These are phyloP conservation scores for Phytophthora boehmeriae DNA, from an alignment of 352 stramenopile species.

Conservation along the genomic window DNA sequence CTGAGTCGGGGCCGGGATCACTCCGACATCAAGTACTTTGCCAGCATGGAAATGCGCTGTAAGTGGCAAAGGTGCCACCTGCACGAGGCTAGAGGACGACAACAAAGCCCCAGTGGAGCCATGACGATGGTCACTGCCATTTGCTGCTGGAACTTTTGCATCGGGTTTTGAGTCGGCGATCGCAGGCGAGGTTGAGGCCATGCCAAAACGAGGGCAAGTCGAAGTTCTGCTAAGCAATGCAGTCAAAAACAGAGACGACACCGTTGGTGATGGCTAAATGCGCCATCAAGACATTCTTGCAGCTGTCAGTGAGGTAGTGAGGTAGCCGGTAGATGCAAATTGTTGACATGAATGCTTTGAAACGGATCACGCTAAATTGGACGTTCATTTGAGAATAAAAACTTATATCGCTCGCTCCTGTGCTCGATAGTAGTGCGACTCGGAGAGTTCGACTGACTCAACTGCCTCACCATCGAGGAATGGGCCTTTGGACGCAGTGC, in stretches of 20 bases:
- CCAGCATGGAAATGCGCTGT: slow-evolving; percentile 58
- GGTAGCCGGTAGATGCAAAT: not conserved
- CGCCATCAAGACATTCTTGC: not conserved
- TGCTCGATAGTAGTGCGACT: slow-evolving; percentile 11
- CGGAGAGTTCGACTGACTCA: not conserved
- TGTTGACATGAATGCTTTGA: not conserved
- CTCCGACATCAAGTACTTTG: slow-evolving; percentile 29
- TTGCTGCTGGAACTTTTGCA: not conserved
- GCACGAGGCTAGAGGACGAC: slow-evolving; percentile 13
- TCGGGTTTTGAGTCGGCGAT: not conserved
- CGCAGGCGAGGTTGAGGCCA: not conserved
- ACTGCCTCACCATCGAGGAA: slow-evolving; percentile 9
- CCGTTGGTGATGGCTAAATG: no score
- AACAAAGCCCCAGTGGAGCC: not conserved
- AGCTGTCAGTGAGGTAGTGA: not conserved
- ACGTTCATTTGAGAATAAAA: not conserved
- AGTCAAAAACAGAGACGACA: no score
- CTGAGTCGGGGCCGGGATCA: slow-evolving; percentile 5
- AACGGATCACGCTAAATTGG: slow-evolving; percentile 12
- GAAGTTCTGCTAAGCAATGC: not conserved
- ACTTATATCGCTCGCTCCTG: not conserved
- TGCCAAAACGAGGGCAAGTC: not conserved
- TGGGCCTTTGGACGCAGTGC: slow-evolving; percentile 5
- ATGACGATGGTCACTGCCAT: not conserved
- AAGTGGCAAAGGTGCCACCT: slow-evolving; percentile 37